phyloP scores from a whole-genome alignment of 768 basidiomycete species.

The Polyporus arcularius region DNA sequence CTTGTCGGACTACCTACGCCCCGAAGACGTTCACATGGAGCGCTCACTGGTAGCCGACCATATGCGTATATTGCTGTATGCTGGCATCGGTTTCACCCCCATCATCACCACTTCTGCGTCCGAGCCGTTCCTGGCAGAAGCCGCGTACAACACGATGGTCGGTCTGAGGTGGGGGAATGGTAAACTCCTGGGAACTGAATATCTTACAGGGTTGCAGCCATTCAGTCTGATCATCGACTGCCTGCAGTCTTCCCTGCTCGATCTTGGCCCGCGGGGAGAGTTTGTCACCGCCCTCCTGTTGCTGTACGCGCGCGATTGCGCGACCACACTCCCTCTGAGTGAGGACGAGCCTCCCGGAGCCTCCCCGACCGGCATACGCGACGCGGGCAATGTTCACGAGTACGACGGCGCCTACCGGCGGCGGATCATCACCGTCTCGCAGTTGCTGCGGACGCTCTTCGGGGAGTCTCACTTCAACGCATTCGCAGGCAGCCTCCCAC shows the following conservation, averaged over 20 bases:
- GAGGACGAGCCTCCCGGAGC: not conserved
- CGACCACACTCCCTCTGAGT: constrained; percentile 2
- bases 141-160: constrained; percentile 23
- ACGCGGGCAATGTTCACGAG: no score
- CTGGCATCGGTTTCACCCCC: constrained; percentile 18
- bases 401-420: not conserved
- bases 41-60: constrained; percentile 33
- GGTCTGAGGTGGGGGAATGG: not conserved
- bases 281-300: constrained; percentile 21
- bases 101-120: constrained; percentile 28
- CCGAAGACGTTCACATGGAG: constrained; percentile 10
- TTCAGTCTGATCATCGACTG: not conserved
- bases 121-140: constrained; percentile 33
- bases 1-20: not conserved
- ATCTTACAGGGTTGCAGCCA: constrained; percentile 10
- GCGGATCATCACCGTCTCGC: constrained; percentile 6
- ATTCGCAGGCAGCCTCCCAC: not conserved
- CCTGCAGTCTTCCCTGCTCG: constrained; percentile 11
- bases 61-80: constrained; percentile 31
- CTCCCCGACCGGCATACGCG: not conserved
- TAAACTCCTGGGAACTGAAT: not conserved
- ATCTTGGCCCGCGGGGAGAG: constrained; percentile 29
- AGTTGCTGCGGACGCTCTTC: constrained; percentile 20
- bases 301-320: constrained; percentile 28
- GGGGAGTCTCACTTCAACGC: not conserved